A percentile compares a stretch with the other conserved stretches of the same genome.
Conservation (phyloP, 257 asterid genomes). For the Coffea eugenioides region DNA sequence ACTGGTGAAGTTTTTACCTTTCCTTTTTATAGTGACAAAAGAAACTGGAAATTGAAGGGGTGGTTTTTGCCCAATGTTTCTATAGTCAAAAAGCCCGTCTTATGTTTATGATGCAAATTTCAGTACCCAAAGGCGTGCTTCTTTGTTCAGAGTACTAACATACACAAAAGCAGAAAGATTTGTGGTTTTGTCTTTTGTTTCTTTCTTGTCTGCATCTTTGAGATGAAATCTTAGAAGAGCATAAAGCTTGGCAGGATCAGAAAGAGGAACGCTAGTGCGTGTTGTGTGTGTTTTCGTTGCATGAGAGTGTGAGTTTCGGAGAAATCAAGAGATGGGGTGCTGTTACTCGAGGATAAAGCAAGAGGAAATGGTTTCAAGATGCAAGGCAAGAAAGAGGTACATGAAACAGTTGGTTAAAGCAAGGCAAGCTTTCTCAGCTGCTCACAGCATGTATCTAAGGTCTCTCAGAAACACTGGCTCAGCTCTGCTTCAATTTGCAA, state of each 20-base stretch:
- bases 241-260: background rate
- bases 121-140: constrained; percentile 8
- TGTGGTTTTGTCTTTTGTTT: constrained; percentile 14
- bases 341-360: constrained; percentile 75
- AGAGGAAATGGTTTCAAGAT: constrained; percentile 86
- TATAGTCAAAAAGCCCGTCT: background rate
- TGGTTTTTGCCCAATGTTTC: background rate
- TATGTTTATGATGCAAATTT: background rate
- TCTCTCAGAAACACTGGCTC: constrained; percentile 81
- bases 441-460: constrained; percentile 74
- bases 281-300: constrained; percentile 4
- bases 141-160: background rate
- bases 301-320: constrained; percentile 8
- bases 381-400: constrained; percentile 78
- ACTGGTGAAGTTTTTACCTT: background rate
- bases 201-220: background rate
- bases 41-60: background rate
- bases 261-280: background rate
- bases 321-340: constrained; percentile 64
- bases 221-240: background rate
- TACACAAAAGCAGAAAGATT: constrained; percentile 4
- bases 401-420: constrained; percentile 95
- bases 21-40: background rate
- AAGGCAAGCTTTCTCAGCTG: constrained; percentile 78
- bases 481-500: constrained; percentile 80